phyloP scores from a whole-genome alignment of 345 rosid genomes.

The Citrus glauca region DNA sequence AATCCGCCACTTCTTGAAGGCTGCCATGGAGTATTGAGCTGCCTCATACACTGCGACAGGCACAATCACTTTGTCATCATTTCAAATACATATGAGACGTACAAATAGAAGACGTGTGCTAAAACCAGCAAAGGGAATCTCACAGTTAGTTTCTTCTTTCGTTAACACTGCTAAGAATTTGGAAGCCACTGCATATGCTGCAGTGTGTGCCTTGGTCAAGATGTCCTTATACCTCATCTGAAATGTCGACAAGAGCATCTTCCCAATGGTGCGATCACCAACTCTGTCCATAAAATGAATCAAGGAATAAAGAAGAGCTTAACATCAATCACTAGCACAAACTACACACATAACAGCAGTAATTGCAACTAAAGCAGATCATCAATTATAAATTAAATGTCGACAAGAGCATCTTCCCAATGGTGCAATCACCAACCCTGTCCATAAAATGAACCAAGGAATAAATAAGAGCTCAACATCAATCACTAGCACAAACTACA shows the following conservation, averaged over 20 bases:
- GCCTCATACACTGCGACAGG: constrained; percentile 63
- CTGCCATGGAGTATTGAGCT: constrained; percentile 69
- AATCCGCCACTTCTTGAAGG: constrained; percentile 75
- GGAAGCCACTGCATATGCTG: constrained; percentile 52
- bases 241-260: constrained; percentile 68
- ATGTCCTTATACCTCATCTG: constrained; percentile 72
- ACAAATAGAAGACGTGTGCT: constrained; percentile 1
- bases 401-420: constrained; percentile 61
- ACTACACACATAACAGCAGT: not conserved
- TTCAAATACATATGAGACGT: not conserved
- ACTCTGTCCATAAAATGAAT: constrained; percentile 28
- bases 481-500: not conserved
- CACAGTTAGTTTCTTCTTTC: constrained; percentile 68
- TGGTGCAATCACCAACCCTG: constrained; percentile 61
- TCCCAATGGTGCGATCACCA: constrained; percentile 66
- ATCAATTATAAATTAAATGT: constrained; percentile 38
- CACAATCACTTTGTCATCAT: not conserved
- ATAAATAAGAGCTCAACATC: not conserved
- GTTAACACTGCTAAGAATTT: constrained; percentile 54
- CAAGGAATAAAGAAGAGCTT: not conserved
- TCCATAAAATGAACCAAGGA: constrained; percentile 2
- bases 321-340: not conserved
- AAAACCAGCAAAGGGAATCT: constrained; percentile 22
- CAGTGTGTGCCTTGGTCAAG: constrained; percentile 72
- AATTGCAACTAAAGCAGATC: not conserved